A percentile compares a stretch with the other conserved stretches of the same genome.
Conservation (phyloP, 2,329 filamentous ascomycete genomes). For the Intubia oerlemansii region DNA sequence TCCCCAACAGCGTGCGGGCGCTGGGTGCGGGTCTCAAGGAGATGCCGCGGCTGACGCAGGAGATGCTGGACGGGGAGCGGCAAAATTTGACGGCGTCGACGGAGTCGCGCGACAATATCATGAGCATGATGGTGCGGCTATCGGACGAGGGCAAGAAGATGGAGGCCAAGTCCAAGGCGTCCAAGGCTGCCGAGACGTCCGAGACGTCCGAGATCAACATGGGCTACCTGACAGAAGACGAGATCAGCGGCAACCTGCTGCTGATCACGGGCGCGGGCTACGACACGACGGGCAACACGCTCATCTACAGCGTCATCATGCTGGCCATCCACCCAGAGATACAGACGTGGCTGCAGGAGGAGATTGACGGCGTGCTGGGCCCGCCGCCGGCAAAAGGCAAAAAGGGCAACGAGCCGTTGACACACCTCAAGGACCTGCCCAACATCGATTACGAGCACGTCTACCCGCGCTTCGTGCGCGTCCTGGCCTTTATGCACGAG, state of each 20-base stretch:
- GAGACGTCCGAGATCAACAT: not conserved
- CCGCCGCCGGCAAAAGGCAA: slow-evolving; percentile 15
- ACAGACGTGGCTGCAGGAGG: slow-evolving; percentile 5
- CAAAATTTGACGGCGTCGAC: not conserved
- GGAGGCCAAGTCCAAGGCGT: not conserved
- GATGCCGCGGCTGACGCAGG: slow-evolving; percentile 11
- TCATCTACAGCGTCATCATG: slow-evolving; percentile 27
- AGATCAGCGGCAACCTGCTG: slow-evolving; percentile 18
- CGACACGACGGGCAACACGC: slow-evolving; percentile 16
- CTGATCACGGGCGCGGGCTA: slow-evolving; percentile 29
- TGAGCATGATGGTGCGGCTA: slow-evolving; percentile 12
- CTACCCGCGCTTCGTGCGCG: slow-evolving; percentile 21
- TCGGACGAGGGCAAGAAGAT: slow-evolving; percentile 10
- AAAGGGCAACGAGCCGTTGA: too few relatives aligned
- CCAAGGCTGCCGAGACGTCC: too few relatives aligned
- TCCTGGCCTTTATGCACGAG: slow-evolving; percentile 24
- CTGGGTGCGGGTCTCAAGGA: slow-evolving; percentile 11
- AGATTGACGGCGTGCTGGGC: slow-evolving; percentile 20
- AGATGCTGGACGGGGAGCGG: slow-evolving; percentile 11
- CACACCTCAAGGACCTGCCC: not conserved
- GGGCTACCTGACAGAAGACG: slow-evolving; percentile 10
- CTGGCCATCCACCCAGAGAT: slow-evolving; percentile 14
- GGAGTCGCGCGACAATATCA: slow-evolving; percentile 9
- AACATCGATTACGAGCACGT: slow-evolving; percentile 18
- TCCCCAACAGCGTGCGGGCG: slow-evolving; percentile 10